Conservation (phyloP, 352 stramenopile species). For the Thalassiosira livingstoniorum region DNA sequence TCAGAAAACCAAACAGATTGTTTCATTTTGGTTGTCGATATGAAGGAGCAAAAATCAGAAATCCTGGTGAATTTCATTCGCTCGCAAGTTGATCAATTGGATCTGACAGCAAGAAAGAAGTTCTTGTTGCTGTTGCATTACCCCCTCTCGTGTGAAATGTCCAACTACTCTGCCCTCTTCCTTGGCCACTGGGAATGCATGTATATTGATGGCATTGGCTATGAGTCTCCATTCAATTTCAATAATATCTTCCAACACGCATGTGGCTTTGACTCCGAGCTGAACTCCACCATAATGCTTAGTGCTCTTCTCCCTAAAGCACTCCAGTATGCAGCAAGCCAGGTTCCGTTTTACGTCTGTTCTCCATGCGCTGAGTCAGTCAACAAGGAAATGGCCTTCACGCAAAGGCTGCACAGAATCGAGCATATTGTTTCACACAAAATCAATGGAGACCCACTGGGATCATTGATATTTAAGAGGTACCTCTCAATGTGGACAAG, state of each 20-base stretch:
- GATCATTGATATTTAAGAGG: conserved; percentile 36
- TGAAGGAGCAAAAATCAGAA: conserved; percentile 31
- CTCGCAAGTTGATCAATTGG: conserved; percentile 49
- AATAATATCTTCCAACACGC: conserved; percentile 52
- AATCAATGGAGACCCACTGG: conserved; percentile 28
- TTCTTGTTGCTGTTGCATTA: conserved; percentile 66
- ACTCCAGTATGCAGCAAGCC: conserved; percentile 49
- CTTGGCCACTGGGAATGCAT: conserved; percentile 57
- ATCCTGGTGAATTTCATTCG: conserved; percentile 69
- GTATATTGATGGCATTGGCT: conserved; percentile 63
- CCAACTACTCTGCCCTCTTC: conserved; percentile 64
- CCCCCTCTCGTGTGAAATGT: conserved; percentile 41
- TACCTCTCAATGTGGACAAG: conserved; percentile 43
- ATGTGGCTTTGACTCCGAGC: conserved; percentile 22
- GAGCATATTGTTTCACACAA: conserved; percentile 27
- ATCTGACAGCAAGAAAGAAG: conserved; percentile 32
- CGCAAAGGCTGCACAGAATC: conserved; percentile 33
- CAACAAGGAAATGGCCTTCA: conserved; percentile 44
- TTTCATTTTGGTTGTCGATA: conserved; percentile 65
- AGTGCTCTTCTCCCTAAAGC: conserved; percentile 50
- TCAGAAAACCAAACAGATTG: conserved; percentile 2
- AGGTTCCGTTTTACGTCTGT: conserved; percentile 50
- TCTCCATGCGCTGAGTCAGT: conserved; percentile 38
- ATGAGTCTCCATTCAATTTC: conserved; percentile 29
- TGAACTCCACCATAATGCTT: conserved; percentile 26